A percentile compares a stretch with the other conserved stretches of the same genome.
Conservation (phyloP, 805 yeast species). For the Metschnikowia chrysomelidarum region DNA sequence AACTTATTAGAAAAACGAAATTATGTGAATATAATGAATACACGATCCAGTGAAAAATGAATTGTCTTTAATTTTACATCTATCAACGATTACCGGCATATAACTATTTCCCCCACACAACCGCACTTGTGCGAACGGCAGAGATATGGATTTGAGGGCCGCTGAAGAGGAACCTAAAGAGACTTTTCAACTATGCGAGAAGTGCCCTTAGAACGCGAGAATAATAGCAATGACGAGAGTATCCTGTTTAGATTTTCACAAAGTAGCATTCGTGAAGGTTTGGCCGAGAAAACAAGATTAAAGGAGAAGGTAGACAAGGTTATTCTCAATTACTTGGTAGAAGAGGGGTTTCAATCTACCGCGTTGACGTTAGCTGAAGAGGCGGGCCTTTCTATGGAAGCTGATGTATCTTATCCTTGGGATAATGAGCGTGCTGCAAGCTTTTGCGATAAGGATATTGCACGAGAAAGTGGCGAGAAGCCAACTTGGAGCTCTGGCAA, state of each 20-base stretch:
- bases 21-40: too few species aligned
- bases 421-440: neutral
- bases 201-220: too few species aligned
- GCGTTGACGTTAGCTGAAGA: conserved; percentile 62
- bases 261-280: conserved; percentile 4
- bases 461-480: neutral
- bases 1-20: too few species aligned
- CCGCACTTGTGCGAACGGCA: too few species aligned
- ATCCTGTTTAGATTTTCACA: conserved; percentile 13
- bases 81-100: too few species aligned
- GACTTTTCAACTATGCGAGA: too few species aligned
- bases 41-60: too few species aligned
- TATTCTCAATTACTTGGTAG: conserved; percentile 69
- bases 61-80: too few species aligned
- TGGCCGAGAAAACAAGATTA: conserved; percentile 18
- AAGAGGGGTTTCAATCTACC: conserved; percentile 74
- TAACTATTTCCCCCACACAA: too few species aligned
- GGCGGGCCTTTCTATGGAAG: conserved; percentile 31
- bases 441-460: neutral
- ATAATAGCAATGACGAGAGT: neutral
- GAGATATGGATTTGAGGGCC: too few species aligned
- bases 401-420: neutral
- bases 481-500: neutral
- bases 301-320: conserved; percentile 47
- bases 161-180: too few species aligned